Base-by-base conservation (phyloP, 805 yeast genomes). In the Maudiozyma serrabonitensis region DNA sequence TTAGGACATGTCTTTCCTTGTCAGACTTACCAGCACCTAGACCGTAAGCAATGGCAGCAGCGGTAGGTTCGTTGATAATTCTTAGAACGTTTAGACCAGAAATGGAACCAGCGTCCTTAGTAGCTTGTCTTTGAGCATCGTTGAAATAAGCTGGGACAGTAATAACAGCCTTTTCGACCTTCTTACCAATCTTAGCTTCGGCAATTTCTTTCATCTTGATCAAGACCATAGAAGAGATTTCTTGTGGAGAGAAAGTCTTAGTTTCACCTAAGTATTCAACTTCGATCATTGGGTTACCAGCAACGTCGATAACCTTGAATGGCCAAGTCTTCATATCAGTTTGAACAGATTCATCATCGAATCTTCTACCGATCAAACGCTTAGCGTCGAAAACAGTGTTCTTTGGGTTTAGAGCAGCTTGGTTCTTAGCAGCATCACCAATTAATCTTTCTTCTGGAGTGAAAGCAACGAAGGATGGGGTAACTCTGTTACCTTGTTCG, bases 261-360 rank as follows among this genome's bases (percentile, higher is more conserved):
- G 74, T 75, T 70, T 82, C 87, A 63, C 78, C 86, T 66, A 76
- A 73, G 78, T 77, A 80, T 63, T 79, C 80, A 66, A 82, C 87
- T 70, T 81, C 79, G 54, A 82, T 79, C 66, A 77, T 72, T 71
- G 88, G 88, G 70, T 78, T 75, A 60, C 81, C 83, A 58, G 74
- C 75, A 66, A 72, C 76, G 71, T 82, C 78, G 63, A 78, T 69
- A 64, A 82, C 81, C 72, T 76, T 78, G 82, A 80, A 82, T 68
- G 88, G 88, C 93, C 91, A 86, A 70, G 87, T 81, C 82, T 87
- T 87, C 76, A 84, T 82, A 70, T 87, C 96, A 75, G 81, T 82
- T 78, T 86, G 91, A 60, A 87, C 93, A 57, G 81, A 74, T 54
- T 77, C 80, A 57, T 80, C 86, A 62, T 79, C 80, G 76, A 78